A percentile compares a stretch with the other conserved stretches of the same genome.
Conservation (phyloP, 768 basidiomycete species). For the Suillus decipiens region DNA sequence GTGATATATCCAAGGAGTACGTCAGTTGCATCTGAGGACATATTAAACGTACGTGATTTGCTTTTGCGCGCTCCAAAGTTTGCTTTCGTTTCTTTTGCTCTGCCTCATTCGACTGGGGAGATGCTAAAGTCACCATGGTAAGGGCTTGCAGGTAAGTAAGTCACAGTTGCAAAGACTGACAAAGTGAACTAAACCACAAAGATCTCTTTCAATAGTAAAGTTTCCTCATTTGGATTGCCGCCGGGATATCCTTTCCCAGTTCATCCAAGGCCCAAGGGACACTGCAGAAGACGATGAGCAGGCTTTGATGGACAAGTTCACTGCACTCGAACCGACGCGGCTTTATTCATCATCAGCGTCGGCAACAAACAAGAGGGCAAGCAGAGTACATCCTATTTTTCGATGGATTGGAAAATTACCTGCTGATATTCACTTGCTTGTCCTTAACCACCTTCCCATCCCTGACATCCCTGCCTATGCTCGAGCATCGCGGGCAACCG, state of each 20-base stretch:
- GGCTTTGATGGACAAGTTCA: constrained; percentile 76
- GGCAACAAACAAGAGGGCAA: constrained; percentile 1
- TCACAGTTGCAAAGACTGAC: background rate
- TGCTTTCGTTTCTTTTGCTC: constrained; percentile 47
- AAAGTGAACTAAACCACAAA: constrained; percentile 6
- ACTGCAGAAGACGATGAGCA: constrained; percentile 12
- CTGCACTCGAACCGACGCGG: constrained; percentile 76
- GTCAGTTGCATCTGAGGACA: constrained; percentile 1
- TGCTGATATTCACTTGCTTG: constrained; percentile 68
- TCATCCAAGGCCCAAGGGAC: background rate
- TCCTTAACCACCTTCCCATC: constrained; percentile 74
- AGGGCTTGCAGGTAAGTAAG: constrained; percentile 9
- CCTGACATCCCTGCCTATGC: constrained; percentile 81
- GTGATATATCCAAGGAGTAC: constrained; percentile 10
- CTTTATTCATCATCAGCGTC: constrained; percentile 44
- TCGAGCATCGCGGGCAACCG: constrained; percentile 62
- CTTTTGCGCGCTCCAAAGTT: constrained; percentile 56
- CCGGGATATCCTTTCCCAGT: constrained; percentile 2
- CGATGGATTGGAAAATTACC: constrained; percentile 77
- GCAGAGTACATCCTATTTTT: constrained; percentile 24
- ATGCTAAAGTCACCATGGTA: constrained; percentile 23
- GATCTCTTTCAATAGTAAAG: constrained; percentile 3
- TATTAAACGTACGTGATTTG: constrained; percentile 50
- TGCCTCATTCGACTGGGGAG: constrained; percentile 29
- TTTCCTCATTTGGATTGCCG: constrained; percentile 7